phyloP scores from a whole-genome alignment of 2,329 filamentous ascomycete genomes.

The Colletotrichum tabaci region DNA sequence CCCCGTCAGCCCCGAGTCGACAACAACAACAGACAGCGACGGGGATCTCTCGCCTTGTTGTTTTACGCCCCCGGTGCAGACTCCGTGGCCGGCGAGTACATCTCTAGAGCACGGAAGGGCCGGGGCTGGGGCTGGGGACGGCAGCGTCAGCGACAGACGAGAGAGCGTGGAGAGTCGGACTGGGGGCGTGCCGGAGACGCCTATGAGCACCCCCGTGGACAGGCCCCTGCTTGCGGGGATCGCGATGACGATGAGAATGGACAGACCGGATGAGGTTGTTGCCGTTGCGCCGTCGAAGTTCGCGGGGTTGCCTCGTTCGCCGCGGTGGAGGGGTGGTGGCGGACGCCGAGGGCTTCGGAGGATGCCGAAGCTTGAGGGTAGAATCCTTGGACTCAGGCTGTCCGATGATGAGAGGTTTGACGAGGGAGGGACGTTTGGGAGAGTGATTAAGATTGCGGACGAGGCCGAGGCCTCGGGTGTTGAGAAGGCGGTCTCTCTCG shows the following conservation, averaged over 20 bases:
- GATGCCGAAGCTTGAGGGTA: background rate
- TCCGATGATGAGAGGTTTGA: background rate
- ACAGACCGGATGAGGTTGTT: background rate
- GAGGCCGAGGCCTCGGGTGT: background rate
- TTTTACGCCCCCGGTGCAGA: no score
- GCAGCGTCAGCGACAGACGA: background rate
- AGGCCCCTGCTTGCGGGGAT: background rate
- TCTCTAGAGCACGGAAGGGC: background rate
- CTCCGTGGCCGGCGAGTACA: background rate
- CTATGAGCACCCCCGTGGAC: background rate
- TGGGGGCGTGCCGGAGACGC: background rate
- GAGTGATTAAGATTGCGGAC: background rate
- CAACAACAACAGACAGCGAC: constrained; percentile 47
- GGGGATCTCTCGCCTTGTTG: background rate
- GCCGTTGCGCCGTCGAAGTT: background rate
- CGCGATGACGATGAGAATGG: background rate
- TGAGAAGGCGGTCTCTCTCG: background rate
- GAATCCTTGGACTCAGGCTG: background rate
- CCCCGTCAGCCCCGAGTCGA: constrained; percentile 14
- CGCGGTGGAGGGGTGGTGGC: background rate
- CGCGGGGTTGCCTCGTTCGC: background rate
- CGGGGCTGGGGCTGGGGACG: no score
- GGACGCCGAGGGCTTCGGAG: background rate
- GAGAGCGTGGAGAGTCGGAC: background rate
- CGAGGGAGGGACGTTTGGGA: no score